Evolutionary conservation across 2,329 filamentous ascomycete species (phyloP).

Genomic region (Fusarium temperatum): DNA sequence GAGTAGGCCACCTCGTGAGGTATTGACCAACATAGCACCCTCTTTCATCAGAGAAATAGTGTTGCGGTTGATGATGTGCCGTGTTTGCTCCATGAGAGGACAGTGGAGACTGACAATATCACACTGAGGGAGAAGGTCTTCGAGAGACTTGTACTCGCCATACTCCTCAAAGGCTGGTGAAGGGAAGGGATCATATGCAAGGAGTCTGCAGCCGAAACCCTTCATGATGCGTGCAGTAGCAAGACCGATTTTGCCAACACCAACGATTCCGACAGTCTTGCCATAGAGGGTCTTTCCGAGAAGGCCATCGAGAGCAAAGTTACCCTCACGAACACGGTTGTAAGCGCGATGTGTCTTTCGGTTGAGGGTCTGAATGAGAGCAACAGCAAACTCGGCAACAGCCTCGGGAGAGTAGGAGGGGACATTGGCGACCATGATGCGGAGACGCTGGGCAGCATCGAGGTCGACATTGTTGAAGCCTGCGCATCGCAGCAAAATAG

Average conservation of each 20-base stretch:
- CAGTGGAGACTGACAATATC: slow-evolving; percentile 74
- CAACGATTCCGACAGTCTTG: slow-evolving; percentile 73
- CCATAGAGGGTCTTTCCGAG: slow-evolving; percentile 68
- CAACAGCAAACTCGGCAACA: slow-evolving; percentile 75
- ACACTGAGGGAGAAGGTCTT: slow-evolving; percentile 61
- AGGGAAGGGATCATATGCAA: slow-evolving; percentile 69
- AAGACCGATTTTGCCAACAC: slow-evolving; percentile 72
- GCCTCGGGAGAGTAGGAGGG: slow-evolving; percentile 75
- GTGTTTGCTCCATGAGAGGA: slow-evolving; percentile 67
- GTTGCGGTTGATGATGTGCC: slow-evolving; percentile 66
- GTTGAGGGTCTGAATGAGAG: slow-evolving; percentile 72
- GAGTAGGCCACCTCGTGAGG: slow-evolving; percentile 72
- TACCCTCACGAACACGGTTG: slow-evolving; percentile 73
- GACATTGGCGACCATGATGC: slow-evolving; percentile 71
- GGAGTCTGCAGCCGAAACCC: slow-evolving; percentile 70
- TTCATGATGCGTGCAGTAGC: slow-evolving; percentile 68
- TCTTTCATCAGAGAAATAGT: slow-evolving; percentile 65
- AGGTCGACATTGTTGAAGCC: slow-evolving; percentile 76
- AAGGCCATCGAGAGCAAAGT: slow-evolving; percentile 73
- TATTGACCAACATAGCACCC: slow-evolving; percentile 72
- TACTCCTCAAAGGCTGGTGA: slow-evolving; percentile 57
- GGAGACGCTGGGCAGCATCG: slow-evolving; percentile 59
- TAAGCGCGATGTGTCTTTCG: slow-evolving; percentile 74
- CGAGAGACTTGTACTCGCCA: slow-evolving; percentile 63
- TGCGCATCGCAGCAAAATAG: slow-evolving; percentile 72